Conservation (phyloP, 2,329 filamentous ascomycete genomes). For the Epicoccum nigrum region DNA sequence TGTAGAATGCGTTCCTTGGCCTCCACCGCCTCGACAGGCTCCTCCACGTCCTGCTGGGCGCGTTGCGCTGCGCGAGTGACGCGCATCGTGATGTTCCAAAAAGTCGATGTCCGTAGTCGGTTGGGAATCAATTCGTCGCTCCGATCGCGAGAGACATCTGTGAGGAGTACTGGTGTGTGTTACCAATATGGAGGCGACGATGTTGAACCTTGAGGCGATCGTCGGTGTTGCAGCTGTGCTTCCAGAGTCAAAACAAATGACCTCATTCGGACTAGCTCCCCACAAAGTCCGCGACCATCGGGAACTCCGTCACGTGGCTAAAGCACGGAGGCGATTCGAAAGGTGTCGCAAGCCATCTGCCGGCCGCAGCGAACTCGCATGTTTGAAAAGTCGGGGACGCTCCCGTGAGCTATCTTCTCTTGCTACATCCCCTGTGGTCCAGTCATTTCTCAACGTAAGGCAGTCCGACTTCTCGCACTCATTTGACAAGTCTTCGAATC, state of each 20-base stretch:
- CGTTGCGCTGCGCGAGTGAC: constrained; percentile 53
- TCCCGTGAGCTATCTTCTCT: constrained; percentile 3
- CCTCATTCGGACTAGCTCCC: constrained; percentile 10
- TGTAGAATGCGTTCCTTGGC: constrained; percentile 43
- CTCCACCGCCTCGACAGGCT: constrained; percentile 42
- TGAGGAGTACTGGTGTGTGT: constrained; percentile 13
- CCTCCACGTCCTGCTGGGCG: constrained; percentile 48
- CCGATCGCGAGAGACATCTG: constrained; percentile 24
- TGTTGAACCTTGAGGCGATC: constrained; percentile 4
- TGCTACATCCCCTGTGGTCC: constrained; percentile 3
- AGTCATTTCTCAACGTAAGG: neutral
- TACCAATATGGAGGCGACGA: constrained; percentile 6
- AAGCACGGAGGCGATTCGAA: neutral
- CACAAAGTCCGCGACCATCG: neutral
- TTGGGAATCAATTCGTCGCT: constrained; percentile 11
- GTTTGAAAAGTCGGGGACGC: constrained; percentile 5
- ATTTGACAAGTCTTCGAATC: neutral
- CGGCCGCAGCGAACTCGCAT: constrained; percentile 2
- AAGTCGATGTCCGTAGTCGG: neutral
- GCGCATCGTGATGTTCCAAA: constrained; percentile 41
- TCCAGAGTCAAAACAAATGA: constrained; percentile 6
- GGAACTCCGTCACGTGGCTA: constrained; percentile 8
- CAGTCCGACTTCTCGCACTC: constrained; percentile 1
- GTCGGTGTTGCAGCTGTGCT: constrained; percentile 4
- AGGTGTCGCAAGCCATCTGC: constrained; percentile 9